A percentile compares a stretch with the other conserved stretches of the same genome.
Conservation (phyloP, 2,329 filamentous ascomycete genomes). For the Ilyonectria mors-panacis region DNA sequence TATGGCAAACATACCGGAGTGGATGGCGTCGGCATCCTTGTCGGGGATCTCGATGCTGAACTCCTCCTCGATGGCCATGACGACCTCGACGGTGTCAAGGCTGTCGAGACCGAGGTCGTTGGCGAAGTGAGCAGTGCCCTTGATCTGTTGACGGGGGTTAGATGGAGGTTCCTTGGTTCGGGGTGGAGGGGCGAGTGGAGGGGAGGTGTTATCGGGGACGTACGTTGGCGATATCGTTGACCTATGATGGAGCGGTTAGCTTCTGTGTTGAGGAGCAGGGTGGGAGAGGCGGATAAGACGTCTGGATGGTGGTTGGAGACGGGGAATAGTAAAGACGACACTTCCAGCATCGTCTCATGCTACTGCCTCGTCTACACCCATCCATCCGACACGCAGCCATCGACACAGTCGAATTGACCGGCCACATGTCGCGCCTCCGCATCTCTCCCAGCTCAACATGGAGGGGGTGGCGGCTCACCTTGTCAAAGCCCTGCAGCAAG, state of each 20-base stretch:
- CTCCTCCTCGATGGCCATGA: constrained; percentile 99
- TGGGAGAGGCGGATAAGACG: constrained; percentile 2
- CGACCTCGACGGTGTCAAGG: constrained; percentile 98
- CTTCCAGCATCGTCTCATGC: neutral
- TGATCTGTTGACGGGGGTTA: constrained; percentile 73
- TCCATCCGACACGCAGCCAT: neutral
- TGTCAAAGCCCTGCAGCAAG: constrained; percentile 96
- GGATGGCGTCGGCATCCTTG: constrained; percentile 95
- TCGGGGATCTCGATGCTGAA: constrained; percentile 97
- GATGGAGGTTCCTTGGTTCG: constrained; percentile 22
- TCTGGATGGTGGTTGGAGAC: constrained; percentile 1
- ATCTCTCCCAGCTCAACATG: neutral
- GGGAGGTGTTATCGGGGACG: constrained; percentile 44
- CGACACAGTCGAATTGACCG: constrained; percentile 24
- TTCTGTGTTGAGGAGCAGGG: constrained; percentile 28
- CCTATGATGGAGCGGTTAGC: constrained; percentile 63
- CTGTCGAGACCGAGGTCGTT: constrained; percentile 98
- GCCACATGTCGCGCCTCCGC: constrained; percentile 1
- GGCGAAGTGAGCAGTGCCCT: constrained; percentile 87
- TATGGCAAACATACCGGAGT: constrained; percentile 81
- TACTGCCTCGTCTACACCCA: neutral
- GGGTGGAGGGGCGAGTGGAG: constrained; percentile 30
- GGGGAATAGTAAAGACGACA: neutral
- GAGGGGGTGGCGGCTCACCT: constrained; percentile 62
- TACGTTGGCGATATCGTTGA: constrained; percentile 77